Percentiles rank a stretch among this genome's conserved stretches.
Evolutionary conservation across 257 asterid genomes (phyloP).

Genomic region (Solanum habrochaites): DNA sequence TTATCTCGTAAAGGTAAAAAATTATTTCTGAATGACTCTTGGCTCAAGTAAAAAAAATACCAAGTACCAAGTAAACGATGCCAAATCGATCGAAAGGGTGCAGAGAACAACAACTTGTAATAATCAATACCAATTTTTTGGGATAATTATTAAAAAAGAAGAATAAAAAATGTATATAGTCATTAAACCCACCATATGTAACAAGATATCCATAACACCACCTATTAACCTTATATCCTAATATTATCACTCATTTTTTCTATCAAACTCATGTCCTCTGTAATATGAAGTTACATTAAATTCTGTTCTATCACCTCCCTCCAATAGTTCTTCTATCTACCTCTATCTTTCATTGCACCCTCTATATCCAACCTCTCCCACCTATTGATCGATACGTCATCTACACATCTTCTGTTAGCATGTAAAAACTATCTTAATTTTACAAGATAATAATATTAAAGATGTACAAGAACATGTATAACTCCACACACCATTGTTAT

Average conservation of each 20-base stretch:
- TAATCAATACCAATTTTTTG: neutral
- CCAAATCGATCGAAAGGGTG: neutral
- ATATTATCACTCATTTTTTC: neutral
- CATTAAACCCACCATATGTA: neutral
- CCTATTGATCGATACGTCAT: neutral
- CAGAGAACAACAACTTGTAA: neutral
- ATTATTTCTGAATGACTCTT: too few species aligned
- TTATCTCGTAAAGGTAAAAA: neutral
- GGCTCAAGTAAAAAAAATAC: neutral
- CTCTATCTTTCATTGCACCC: too few species aligned
- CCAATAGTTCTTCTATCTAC: neutral
- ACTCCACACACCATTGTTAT: slow-evolving; percentile 28
- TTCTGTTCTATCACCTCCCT: neutral
- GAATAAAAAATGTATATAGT: neutral
- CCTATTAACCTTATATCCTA: neutral
- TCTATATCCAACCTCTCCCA: neutral
- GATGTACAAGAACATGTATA: neutral
- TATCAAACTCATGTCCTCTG: neutral
- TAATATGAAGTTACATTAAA: neutral
- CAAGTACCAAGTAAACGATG: neutral
- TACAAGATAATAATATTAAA: neutral
- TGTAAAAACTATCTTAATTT: neutral
- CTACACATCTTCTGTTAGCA: neutral
- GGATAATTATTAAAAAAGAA: too few species aligned
- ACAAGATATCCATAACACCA: neutral